A percentile compares a stretch with the other conserved stretches of the same genome.
These are phyloP conservation scores for Nitzschia putrida DNA, from an alignment of 108 stramenopile genomes.

Conservation along the genomic window DNA sequence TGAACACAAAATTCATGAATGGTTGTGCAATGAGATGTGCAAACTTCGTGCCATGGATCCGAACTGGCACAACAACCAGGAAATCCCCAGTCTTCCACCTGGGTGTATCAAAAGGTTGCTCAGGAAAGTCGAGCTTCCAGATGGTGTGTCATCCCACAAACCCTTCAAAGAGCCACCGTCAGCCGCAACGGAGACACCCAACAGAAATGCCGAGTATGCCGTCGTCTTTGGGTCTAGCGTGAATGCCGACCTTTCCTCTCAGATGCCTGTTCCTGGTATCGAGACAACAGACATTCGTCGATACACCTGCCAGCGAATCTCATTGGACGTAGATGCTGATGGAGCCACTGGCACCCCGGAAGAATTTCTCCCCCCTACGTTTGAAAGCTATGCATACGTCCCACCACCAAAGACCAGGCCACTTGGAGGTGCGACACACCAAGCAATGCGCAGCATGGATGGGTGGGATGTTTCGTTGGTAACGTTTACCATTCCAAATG, in stretches of 20 bases:
- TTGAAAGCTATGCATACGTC: constrained; percentile 73
- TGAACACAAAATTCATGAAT: constrained; percentile 79
- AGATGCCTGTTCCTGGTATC: constrained; percentile 39
- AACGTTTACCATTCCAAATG: constrained; percentile 69
- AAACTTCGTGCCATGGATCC: constrained; percentile 28
- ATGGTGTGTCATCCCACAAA: constrained; percentile 71
- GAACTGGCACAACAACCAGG: constrained; percentile 26
- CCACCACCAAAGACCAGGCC: constrained; percentile 51
- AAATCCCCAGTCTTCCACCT: constrained; percentile 40
- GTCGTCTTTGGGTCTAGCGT: constrained; percentile 65
- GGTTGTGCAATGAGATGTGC: constrained; percentile 64
- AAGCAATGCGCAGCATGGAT: constrained; percentile 41
- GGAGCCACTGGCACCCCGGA: constrained; percentile 21
- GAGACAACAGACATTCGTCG: constrained; percentile 51
- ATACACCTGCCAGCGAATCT: constrained; percentile 53
- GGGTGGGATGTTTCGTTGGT: constrained; percentile 82
- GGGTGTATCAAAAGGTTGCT: constrained; percentile 67
- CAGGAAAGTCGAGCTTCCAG: constrained; percentile 69
- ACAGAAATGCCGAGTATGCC: constrained; percentile 64
- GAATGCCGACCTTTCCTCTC: constrained; percentile 29
- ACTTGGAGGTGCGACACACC: constrained; percentile 32
- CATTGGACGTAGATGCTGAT: constrained; percentile 25
- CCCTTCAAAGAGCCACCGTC: constrained; percentile 33
- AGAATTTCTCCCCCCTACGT: constrained; percentile 56
- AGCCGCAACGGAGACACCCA: background rate